These are phyloP conservation scores for Neurospora hispaniola DNA, from an alignment of 495 filamentous ascomycete genomes.

Conservation along the genomic window DNA sequence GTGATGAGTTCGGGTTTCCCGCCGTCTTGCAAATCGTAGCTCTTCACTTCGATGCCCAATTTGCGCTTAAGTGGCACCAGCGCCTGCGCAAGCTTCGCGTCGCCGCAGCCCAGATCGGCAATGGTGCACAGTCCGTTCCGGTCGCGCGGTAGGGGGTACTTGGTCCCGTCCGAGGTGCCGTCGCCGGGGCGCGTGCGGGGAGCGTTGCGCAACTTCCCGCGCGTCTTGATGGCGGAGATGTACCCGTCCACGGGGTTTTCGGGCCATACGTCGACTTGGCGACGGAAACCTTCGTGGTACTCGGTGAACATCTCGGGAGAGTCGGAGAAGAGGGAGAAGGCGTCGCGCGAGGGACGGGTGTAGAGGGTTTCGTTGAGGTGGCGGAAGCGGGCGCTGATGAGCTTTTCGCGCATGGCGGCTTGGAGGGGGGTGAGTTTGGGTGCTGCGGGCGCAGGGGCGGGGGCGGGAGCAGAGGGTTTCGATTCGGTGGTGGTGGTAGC, in stretches of 20 bases:
- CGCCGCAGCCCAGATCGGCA: conserved; percentile 57
- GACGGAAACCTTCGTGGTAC: conserved; percentile 90
- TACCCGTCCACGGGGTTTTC: conserved; percentile 88
- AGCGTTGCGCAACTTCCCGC: conserved; percentile 30
- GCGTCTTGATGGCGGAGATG: conserved; percentile 51
- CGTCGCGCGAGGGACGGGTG: conserved; percentile 72
- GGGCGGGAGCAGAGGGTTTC: conserved; percentile 10
- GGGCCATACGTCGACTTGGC: conserved; percentile 90
- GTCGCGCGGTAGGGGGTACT: conserved; percentile 21
- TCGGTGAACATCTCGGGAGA: conserved; percentile 86
- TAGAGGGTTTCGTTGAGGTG: conserved; percentile 95
- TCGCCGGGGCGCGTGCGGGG: conserved; percentile 22
- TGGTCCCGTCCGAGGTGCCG: conserved; percentile 8
- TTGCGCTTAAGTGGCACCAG: conserved; percentile 48
- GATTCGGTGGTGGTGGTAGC: not conserved
- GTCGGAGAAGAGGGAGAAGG: conserved; percentile 64
- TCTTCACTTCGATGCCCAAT: conserved; percentile 28
- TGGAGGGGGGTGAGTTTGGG: conserved; percentile 78
- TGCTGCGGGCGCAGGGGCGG: conserved; percentile 13
- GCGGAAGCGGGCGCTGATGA: conserved; percentile 88
- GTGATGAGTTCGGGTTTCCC: conserved; percentile 58
- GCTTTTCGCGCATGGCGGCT: conserved; percentile 83
- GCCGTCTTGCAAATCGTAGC: conserved; percentile 45
- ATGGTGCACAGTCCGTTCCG: conserved; percentile 58
- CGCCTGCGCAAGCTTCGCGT: conserved; percentile 55